A percentile compares a stretch with the other conserved stretches of the same genome.
Conservation (phyloP, 164 flowering plant genomes). For the Magnolia changhungtana region DNA sequence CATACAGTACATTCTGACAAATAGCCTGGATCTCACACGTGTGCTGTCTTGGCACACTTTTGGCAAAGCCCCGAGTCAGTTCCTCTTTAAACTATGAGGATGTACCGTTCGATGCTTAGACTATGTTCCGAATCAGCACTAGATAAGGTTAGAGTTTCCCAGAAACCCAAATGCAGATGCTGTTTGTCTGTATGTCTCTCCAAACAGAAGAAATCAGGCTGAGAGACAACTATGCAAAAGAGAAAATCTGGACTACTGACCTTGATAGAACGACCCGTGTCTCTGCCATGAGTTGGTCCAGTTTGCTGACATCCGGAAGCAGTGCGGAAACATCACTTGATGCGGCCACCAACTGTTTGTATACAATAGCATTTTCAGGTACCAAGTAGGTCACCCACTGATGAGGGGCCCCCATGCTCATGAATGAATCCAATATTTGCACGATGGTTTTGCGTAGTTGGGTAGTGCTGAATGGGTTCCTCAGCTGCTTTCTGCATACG, state of each 20-base stretch:
- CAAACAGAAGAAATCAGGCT: not conserved
- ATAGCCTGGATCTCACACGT: no score
- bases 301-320: conserved; percentile 39
- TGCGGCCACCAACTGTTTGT: conserved; percentile 20
- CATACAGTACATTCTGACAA: no score
- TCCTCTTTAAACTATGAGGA: no score
- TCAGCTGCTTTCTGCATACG: conserved; percentile 72
- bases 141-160: not conserved
- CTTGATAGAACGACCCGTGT: conserved; percentile 75
- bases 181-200: not conserved
- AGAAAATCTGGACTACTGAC: conserved; percentile 26
- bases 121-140: not conserved
- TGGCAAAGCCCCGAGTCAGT: no score
- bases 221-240: not conserved
- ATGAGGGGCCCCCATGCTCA: conserved; percentile 49
- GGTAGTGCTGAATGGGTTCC: conserved; percentile 47
- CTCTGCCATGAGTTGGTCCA: conserved; percentile 75
- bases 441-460: conserved; percentile 58
- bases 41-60: no score
- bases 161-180: not conserved
- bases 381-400: conserved; percentile 71
- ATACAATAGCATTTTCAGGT: conserved; percentile 46
- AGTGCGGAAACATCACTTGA: conserved; percentile 11
- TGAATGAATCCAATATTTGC: conserved; percentile 64
- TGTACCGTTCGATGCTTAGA: no score